phyloP scores from a whole-genome alignment of 2,329 filamentous ascomycete species.

The Penicillium brasilianum region DNA sequence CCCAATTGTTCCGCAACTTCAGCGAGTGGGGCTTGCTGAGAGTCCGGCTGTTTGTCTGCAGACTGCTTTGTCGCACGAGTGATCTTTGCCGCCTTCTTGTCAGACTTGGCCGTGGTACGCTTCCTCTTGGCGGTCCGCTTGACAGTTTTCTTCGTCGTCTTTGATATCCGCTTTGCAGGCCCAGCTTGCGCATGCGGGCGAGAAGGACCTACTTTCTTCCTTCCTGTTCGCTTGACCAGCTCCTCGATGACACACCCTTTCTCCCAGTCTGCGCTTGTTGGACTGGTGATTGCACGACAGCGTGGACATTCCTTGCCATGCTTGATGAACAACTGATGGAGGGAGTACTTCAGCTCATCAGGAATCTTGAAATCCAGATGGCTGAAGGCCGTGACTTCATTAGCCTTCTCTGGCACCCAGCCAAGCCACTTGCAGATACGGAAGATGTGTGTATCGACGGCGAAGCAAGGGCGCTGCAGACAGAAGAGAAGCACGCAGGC shows the following conservation, averaged over 20 bases:
- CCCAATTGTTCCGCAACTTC: neutral
- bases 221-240: constrained; percentile 62
- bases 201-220: constrained; percentile 43
- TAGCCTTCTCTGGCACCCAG: constrained; percentile 61
- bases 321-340: constrained; percentile 66
- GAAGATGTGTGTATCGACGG: constrained; percentile 71
- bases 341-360: constrained; percentile 65
- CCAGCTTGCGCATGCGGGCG: neutral
- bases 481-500: constrained; percentile 69
- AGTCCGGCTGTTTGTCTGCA: neutral
- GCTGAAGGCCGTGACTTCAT: constrained; percentile 58
- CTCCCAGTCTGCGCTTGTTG: constrained; percentile 66
- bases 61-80: neutral
- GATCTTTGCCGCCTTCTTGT: neutral
- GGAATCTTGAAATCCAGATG: constrained; percentile 67
- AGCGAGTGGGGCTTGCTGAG: neutral
- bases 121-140: neutral
- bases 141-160: neutral
- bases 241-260: constrained; percentile 69
- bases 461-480: constrained; percentile 66
- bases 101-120: neutral
- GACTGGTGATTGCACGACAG: constrained; percentile 65
- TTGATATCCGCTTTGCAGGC: neutral
- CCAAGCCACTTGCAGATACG: constrained; percentile 65
- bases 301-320: constrained; percentile 67